phyloP scores from a whole-genome alignment of 352 stramenopile species.

The Phytophthora sansomeana region DNA sequence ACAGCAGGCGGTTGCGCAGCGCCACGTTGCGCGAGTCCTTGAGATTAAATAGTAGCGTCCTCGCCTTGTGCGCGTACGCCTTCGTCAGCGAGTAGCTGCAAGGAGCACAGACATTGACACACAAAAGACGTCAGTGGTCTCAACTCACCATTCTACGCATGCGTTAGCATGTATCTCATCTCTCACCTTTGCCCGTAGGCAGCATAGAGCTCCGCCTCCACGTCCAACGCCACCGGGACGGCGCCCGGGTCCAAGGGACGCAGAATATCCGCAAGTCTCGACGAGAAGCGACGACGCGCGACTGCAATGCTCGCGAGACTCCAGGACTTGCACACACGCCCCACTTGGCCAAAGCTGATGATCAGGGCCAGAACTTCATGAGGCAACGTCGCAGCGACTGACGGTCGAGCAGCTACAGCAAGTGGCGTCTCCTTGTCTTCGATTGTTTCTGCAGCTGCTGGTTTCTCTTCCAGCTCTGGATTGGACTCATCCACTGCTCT shows the following conservation, averaged over 20 bases:
- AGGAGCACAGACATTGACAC: background rate
- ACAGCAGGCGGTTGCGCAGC: slow-evolving; percentile 74
- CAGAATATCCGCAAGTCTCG: slow-evolving; percentile 64
- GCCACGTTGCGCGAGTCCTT: slow-evolving; percentile 75
- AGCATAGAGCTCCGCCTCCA: slow-evolving; percentile 68
- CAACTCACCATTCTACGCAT: background rate
- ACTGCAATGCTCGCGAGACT: slow-evolving; percentile 77
- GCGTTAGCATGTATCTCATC: background rate
- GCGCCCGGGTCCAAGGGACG: slow-evolving; percentile 55
- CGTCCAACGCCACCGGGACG: slow-evolving; percentile 53
- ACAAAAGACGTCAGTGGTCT: background rate
- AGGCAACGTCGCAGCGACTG: slow-evolving; percentile 58
- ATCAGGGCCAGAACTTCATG: slow-evolving; percentile 80
- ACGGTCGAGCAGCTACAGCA: slow-evolving; percentile 6
- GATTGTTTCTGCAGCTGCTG: background rate
- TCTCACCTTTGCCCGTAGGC: slow-evolving; percentile 62
- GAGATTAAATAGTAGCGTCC: slow-evolving; percentile 86
- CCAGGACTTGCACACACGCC: slow-evolving; percentile 84
- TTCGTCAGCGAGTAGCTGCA: slow-evolving; percentile 76
- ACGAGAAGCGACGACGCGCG: slow-evolving; percentile 66
- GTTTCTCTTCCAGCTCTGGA: slow-evolving; percentile 29
- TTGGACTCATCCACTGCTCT: background rate
- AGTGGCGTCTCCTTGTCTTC: background rate
- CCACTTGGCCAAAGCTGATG: slow-evolving; percentile 73
- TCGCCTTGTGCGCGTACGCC: slow-evolving; percentile 81